A percentile compares a stretch with the other conserved stretches of the same genome.
These are phyloP conservation scores for Arabis alpina DNA, from an alignment of 345 rosid species.

Conservation along the genomic window DNA sequence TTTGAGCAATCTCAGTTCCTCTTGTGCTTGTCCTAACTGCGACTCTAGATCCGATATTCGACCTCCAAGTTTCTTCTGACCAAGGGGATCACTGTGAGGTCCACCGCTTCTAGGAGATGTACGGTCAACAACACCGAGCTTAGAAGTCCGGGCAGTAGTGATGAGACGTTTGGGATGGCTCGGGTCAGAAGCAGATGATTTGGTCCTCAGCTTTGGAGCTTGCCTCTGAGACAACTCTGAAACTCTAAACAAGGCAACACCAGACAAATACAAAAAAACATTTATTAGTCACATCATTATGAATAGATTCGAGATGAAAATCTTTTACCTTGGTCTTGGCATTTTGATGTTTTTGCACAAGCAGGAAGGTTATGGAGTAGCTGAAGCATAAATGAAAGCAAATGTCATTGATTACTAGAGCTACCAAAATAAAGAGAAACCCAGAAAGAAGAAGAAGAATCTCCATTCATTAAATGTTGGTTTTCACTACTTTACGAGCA, in stretches of 20 bases:
- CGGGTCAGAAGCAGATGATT: constrained; percentile 65
- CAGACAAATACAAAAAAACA: neutral
- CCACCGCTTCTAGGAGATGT: constrained; percentile 73
- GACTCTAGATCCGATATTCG: constrained; percentile 86
- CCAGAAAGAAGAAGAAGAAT: too few relatives aligned
- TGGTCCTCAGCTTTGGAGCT: constrained; percentile 67
- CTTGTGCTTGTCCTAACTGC: constrained; percentile 95
- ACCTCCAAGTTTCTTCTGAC: constrained; percentile 82
- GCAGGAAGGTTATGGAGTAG: constrained; percentile 31
- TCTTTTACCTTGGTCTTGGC: constrained; percentile 83
- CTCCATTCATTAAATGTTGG: too few relatives aligned
- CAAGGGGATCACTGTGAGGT: constrained; percentile 58
- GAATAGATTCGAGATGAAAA: neutral
- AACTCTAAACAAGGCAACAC: constrained; percentile 36
- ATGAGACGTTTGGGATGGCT: constrained; percentile 54
- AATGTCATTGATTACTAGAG: constrained; percentile 25
- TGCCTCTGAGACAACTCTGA: constrained; percentile 80
- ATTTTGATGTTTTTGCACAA: constrained; percentile 41
- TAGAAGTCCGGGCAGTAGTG: constrained; percentile 67
- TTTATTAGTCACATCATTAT: neutral
- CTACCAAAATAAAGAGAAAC: constrained; percentile 3
- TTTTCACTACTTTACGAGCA: neutral
- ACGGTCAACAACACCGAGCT: constrained; percentile 60
- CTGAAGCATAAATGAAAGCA: constrained; percentile 25
- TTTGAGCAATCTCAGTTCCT: constrained; percentile 76